Conservation (phyloP, 2,329 filamentous ascomycete species). For the Penicillium sp. region DNA sequence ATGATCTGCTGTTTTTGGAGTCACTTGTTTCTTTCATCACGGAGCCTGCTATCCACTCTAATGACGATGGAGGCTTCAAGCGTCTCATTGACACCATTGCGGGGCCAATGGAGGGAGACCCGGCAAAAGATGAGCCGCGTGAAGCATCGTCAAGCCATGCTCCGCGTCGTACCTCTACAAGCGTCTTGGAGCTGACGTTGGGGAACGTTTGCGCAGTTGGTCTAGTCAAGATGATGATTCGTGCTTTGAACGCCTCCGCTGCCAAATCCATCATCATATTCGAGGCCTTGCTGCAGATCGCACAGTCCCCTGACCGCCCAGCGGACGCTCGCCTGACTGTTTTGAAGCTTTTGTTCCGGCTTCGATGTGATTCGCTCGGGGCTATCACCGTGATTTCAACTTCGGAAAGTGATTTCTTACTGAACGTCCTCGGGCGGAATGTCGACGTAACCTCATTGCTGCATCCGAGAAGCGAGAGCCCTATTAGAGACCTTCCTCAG, state of each 20-base stretch:
- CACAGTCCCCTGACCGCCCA: constrained; percentile 62
- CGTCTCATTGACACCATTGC: constrained; percentile 39
- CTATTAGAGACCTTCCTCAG: constrained; percentile 40
- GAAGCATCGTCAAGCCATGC: constrained; percentile 46
- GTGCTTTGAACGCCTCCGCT: constrained; percentile 68
- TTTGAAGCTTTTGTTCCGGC: constrained; percentile 77
- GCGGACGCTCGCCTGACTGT: constrained; percentile 72
- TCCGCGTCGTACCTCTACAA: constrained; percentile 38
- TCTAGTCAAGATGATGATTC: constrained; percentile 75
- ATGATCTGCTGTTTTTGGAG: constrained; percentile 44
- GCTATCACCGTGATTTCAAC: constrained; percentile 71
- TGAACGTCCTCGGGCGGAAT: constrained; percentile 70
- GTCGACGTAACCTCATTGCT: constrained; percentile 53
- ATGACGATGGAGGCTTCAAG: constrained; percentile 39
- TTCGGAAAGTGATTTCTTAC: constrained; percentile 73
- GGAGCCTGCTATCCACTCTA: constrained; percentile 35
- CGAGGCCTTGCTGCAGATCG: constrained; percentile 66
- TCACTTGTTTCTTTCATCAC: constrained; percentile 46
- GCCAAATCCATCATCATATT: constrained; percentile 67
- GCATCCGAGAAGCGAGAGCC: constrained; percentile 48
- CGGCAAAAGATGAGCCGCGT: constrained; percentile 33
- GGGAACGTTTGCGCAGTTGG: constrained; percentile 71
- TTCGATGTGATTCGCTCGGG: constrained; percentile 80
- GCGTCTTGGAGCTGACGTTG: constrained; percentile 38
- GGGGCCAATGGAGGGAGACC: constrained; percentile 42